These are phyloP conservation scores for Ophiostoma sp. DNA, from an alignment of 2,329 filamentous ascomycete species.

Conservation along the genomic window DNA sequence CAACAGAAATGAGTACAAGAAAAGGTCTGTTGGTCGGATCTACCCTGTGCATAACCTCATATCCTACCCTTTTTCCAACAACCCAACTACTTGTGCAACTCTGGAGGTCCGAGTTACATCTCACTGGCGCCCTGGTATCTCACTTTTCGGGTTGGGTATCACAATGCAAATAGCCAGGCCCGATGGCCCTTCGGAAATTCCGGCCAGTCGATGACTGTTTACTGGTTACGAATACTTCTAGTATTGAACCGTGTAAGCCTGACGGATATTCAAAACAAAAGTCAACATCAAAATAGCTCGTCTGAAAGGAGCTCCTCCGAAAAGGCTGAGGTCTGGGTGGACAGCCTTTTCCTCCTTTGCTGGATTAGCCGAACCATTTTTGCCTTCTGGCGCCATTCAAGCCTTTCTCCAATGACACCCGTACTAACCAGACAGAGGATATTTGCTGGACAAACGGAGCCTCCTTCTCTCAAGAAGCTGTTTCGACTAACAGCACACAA, in stretches of 20 bases:
- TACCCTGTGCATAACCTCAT: not conserved
- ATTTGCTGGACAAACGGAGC: slow-evolving; percentile 12
- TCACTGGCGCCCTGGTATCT: not conserved
- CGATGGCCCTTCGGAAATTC: not conserved
- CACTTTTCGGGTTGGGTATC: not conserved
- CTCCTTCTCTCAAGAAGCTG: not conserved
- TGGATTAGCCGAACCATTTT: slow-evolving; percentile 4
- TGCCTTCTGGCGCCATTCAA: not conserved
- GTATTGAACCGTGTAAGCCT: not conserved
- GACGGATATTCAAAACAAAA: not conserved
- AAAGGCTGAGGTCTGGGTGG: not conserved
- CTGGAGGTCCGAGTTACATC: slow-evolving; percentile 1
- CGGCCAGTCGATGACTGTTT: not conserved
- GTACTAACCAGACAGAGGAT: not conserved
- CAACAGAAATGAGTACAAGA: not conserved
- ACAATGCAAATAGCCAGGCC: too few relatives aligned
- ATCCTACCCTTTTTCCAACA: not conserved
- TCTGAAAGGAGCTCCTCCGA: not conserved
- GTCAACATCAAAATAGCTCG: not conserved
- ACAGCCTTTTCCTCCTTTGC: not conserved
- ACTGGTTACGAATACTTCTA: not conserved
- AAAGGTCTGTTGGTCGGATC: not conserved
- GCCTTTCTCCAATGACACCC: not conserved
- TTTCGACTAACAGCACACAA: not conserved
- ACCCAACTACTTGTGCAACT: not conserved